Evolutionary conservation across 352 stramenopile genomes (phyloP), one percentile per base, ranked within the genome.

Genomic region (Albugo laibachii): DNA sequence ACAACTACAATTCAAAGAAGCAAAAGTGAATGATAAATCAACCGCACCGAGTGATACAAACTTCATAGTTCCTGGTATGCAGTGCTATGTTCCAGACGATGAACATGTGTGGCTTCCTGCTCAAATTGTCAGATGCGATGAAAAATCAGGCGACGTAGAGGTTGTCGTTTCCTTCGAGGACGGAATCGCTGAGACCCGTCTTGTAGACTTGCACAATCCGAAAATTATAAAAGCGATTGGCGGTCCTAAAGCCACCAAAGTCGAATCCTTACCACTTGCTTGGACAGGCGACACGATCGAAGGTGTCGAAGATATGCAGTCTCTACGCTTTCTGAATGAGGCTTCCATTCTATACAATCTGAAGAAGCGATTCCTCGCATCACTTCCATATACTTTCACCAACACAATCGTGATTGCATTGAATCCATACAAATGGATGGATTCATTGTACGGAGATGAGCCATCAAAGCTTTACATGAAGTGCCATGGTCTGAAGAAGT

Each of bases 401-500:
- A 96, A 96, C 36, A 91, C 98, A 27, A 97, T 98, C 59, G 81
- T 98, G 45, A 95, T 98, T 45, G 93, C 94, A 5, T 80, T 98
- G 16, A 98, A 98, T 61, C 94, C 93, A 39, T 98, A 97, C 66
- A 92, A 93, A 61, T 94, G 84, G 82, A 89, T 95, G 45, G 66
- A 83, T 4, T 76, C 81, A 40, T 66, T 96, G 1, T 96, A 96
- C 54, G 73, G 75, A n/a, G 82, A 95, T 46, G 62, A 86, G 16
- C 42, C 88, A 41, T 74, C 92, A 39, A 67, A 80, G 2, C 58
- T 83, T 52, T 96, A 96, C 52, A 46, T 92, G 34, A 56, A 56
- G 12, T 80, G 87, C 31, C 55, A 63, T 1, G 69, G 77, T 2
- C 45, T 92, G 24, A 55, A 56, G 12, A 81, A 88, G 34, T 57